A percentile compares a stretch with the other conserved stretches of the same genome.
phyloP scores from a whole-genome alignment of 192 early-diverging fungal genomes.

The Allomyces arbusculus region DNA sequence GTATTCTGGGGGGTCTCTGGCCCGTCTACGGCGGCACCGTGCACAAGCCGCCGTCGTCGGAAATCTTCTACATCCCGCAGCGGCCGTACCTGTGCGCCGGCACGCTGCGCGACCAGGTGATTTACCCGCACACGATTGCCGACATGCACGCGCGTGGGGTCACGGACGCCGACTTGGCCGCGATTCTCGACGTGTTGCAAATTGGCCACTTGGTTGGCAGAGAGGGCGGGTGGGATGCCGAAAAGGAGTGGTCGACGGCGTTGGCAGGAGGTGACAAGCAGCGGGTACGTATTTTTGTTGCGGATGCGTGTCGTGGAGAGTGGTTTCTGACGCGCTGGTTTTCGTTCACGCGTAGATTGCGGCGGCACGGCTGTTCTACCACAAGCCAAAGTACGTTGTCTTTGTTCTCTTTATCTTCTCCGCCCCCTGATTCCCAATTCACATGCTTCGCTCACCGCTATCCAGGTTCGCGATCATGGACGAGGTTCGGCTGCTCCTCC shows the following conservation, averaged over 20 bases:
- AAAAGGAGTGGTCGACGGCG: slow-evolving; percentile 76
- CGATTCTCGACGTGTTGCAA: slow-evolving; percentile 66
- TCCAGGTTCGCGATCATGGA: slow-evolving; percentile 6
- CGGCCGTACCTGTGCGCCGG: slow-evolving; percentile 86
- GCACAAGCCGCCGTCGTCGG: slow-evolving; percentile 17
- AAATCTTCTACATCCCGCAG: slow-evolving; percentile 97
- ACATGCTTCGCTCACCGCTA: no score
- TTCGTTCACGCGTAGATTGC: background rate
- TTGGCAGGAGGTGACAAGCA: slow-evolving; percentile 92
- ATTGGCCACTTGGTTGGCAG: slow-evolving; percentile 60
- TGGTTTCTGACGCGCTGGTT: no score
- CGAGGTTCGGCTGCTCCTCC: background rate
- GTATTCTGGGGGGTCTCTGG: slow-evolving; percentile 90
- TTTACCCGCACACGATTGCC: slow-evolving; percentile 74
- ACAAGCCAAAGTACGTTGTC: slow-evolving; percentile 1
- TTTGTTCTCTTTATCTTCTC: no score
- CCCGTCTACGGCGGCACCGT: slow-evolving; percentile 63
- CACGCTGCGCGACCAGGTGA: slow-evolving; percentile 88
- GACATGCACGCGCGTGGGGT: slow-evolving; percentile 53
- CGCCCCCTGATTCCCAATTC: no score
- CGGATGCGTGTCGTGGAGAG: no score
- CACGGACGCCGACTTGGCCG: slow-evolving; percentile 58
- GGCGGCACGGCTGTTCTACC: slow-evolving; percentile 6
- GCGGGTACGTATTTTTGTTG: slow-evolving; percentile 21
- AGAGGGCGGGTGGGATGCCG: slow-evolving; percentile 78